These are phyloP conservation scores for Pseudopediastrum boryanum DNA, from an alignment of 139 green algal species.

Conservation along the genomic window DNA sequence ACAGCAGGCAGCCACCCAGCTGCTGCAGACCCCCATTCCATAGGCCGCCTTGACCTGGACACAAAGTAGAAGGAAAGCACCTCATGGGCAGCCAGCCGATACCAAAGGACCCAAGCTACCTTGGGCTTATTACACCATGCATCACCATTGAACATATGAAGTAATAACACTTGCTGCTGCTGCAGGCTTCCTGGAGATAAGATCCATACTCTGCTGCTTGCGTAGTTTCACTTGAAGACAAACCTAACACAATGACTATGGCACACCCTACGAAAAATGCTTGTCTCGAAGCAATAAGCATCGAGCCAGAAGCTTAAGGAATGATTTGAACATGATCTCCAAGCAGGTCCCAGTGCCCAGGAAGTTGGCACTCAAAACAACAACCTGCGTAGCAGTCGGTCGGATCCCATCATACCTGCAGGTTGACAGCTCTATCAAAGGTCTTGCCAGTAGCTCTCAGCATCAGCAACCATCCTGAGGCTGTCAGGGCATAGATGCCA, in stretches of 20 bases:
- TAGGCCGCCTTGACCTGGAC: slow-evolving; percentile 45
- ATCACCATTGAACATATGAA: neutral
- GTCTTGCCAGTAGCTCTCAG: slow-evolving; percentile 37
- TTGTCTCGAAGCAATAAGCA: no score
- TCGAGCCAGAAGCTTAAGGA: no score
- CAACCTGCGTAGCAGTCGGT: neutral
- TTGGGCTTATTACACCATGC: neutral
- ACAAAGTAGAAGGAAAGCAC: neutral
- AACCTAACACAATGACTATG: no score
- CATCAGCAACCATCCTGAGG: slow-evolving; percentile 42
- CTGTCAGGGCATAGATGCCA: slow-evolving; percentile 49
- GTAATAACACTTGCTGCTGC: no score
- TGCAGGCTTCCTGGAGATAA: no score
- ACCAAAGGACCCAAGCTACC: neutral
- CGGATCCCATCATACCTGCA: slow-evolving; percentile 35
- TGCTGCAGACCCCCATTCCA: slow-evolving; percentile 38
- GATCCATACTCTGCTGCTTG: no score
- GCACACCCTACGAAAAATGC: no score
- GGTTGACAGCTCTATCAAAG: slow-evolving; percentile 52
- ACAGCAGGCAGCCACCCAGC: slow-evolving; percentile 51
- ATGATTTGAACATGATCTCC: no score
- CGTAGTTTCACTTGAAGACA: no score
- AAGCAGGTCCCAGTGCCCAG: no score
- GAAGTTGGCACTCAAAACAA: no score
- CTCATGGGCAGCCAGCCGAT: neutral